Conservation (phyloP, 805 yeast species). For the Schwanniomyces pseudopolymorphus region DNA sequence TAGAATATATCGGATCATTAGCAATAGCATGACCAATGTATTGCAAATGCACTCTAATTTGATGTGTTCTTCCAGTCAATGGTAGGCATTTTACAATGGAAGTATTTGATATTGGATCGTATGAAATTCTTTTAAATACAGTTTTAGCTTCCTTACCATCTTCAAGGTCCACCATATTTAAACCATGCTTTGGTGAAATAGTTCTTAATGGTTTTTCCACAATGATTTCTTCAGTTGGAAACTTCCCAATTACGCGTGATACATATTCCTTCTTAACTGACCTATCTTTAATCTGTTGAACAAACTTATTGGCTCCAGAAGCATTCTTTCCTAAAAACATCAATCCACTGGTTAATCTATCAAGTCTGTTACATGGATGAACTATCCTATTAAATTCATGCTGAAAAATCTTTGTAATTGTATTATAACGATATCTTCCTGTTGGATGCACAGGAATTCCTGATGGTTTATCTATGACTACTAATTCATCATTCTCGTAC, state of each 20-base stretch:
- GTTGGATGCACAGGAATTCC: conserved; percentile 97
- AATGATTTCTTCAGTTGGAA: conserved; percentile 54
- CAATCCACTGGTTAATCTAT: conserved; percentile 86
- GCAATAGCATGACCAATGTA: conserved; percentile 53
- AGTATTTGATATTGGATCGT: conserved; percentile 53
- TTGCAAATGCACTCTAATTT: conserved; percentile 90
- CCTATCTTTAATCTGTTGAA: conserved; percentile 68
- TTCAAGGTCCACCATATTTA: conserved; percentile 51
- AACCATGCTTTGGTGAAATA: conserved; percentile 68
- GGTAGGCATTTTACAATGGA: conserved; percentile 84
- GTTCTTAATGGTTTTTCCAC: conserved; percentile 73
- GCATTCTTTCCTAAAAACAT: conserved; percentile 88
- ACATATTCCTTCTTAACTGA: conserved; percentile 78
- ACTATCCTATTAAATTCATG: conserved; percentile 64
- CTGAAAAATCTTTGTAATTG: conserved; percentile 75
- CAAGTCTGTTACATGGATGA: conserved; percentile 84
- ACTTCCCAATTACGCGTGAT: conserved; percentile 85
- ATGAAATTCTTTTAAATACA: conserved; percentile 62
- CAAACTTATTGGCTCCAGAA: conserved; percentile 73
- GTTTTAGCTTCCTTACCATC: conserved; percentile 77
- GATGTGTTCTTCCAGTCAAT: conserved; percentile 91
- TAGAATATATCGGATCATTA: conserved; percentile 76
- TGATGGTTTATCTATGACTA: conserved; percentile 90
- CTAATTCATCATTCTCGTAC: conserved; percentile 67
- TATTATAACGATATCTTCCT: conserved; percentile 74